Base-by-base conservation (phyloP, 148 eudicot species). In the Rhododendron kiyosumense region DNA sequence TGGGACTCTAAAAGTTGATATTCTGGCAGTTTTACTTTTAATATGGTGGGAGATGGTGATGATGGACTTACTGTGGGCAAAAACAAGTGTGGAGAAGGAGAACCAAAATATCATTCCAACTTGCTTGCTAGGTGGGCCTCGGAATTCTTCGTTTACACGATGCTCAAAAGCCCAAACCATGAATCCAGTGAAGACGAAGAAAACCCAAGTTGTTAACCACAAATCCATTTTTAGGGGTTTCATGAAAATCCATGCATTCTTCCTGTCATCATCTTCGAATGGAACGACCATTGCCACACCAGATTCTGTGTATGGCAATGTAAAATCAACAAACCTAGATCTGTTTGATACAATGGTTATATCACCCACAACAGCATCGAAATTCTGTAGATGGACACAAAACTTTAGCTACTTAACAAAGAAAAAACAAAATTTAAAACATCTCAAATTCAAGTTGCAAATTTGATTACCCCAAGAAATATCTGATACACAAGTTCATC, bases 111-210 rank as follows among this genome's bases (percentile, higher is more conserved):
- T 92, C 74, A 91, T 90, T 34, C 97, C 95, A 46, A 89, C 88
- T 89, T 92, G 98, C 78, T 93, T 38, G 71, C 20, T 18, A 4
- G 91, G 92, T 10, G 96, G 91, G 10, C 94, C 96, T 54, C 94
- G 85, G 67, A 94, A 93, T 73, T 90, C 92, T 67, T 86, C 84
- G 83, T 93, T 94, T 34, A 92, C 87, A 11, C 93, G 93, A 86
- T 94, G 97, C 84, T 94, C 98, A 41, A 95, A 90, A 15, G 92
- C 88, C 97, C 96, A 92, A 67, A 95, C 91, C 1, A 93, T 93
- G 61, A 94, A 90, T n/a, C 95, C 97, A 6, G 90, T 92, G 91
- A 88, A 93, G 45, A 95, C 30, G 78, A 92, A 92, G 77, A 93
- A 92, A 32, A 87, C 85, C 3, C 90, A 90, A 24, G 84, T 90